Evolutionary conservation across 164 flowering plant genomes (phyloP), one percentile per base, ranked within the genome.

Genomic region (Tinospora cordifolia): DNA sequence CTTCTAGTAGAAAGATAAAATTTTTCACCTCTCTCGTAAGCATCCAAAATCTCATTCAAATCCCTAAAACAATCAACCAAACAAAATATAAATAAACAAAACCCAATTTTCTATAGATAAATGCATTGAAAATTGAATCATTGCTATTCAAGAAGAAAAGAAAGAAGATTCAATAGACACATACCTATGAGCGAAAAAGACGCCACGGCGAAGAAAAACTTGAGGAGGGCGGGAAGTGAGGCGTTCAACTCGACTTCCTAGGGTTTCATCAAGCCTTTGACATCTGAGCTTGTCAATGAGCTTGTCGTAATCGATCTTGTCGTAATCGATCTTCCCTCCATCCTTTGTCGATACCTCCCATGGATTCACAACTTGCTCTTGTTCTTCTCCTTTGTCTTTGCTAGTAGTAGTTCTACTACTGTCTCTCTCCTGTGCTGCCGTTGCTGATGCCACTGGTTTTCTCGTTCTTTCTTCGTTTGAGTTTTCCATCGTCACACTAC

Each of bases 301-400:
- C 81, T 94, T 94, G 77, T 90, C 97, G 80, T 94, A 94, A 77
- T 94, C 97, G 46, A 94, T 94, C 72, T 90, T 92, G 77, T 90
- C 97, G 80, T 94, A 94, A 77, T 94, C 97, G 46, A 94, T 94
- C 72, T 90, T 92, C 0, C 90, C 93, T 15, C 90, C 95, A 1
- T 76, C 87, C 51, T 88, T 86, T 6, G 87, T 88, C 3, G 91
- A 65, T 1, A 92, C 98, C 68, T 84, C 84, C 96, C 96, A 94
- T 69, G 98, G 98, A 62, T 75, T 94, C 74, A 93, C 97, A 8
- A 87, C 83, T 72, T 87, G 94, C 47, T 87, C 93, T 10, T 78
- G 84, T 62, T 75, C 86, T 71, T 81, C 85, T 66, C 41, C 69
- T 41, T 27, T n/a, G 22, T 22, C 58, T 17, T 14, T 51, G 58